phyloP scores from a whole-genome alignment of 2,329 filamentous ascomycete species.

The Diaporthe vexans region DNA sequence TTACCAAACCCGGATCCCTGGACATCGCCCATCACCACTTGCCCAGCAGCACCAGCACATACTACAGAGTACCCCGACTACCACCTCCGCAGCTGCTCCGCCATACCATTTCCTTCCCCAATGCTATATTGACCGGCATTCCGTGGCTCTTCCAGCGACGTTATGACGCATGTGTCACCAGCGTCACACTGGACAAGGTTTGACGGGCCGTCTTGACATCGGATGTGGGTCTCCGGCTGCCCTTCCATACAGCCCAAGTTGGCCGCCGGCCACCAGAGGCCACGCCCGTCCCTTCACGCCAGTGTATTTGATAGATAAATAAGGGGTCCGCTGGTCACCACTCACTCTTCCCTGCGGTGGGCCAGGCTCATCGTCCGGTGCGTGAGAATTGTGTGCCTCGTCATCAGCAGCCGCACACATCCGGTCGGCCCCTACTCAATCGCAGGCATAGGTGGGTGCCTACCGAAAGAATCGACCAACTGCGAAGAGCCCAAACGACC shows the following conservation, averaged over 20 bases:
- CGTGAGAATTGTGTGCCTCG: neutral
- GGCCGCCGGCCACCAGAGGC: conserved; percentile 12
- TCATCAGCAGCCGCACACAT: neutral
- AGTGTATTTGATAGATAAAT: conserved; percentile 6
- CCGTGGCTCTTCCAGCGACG: neutral
- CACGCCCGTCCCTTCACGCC: neutral
- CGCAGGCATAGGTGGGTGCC: neutral
- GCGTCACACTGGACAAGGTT: conserved; percentile 30
- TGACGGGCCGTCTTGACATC: conserved; percentile 30
- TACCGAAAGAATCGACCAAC: neutral
- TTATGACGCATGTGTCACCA: conserved; percentile 23
- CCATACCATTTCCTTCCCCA: neutral
- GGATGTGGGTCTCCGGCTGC: conserved; percentile 21
- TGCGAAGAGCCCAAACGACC: neutral
- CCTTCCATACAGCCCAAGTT: neutral
- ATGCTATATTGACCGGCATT: conserved; percentile 10
- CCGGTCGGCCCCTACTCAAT: neutral
- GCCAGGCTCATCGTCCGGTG: neutral
- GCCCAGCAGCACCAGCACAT: neutral
- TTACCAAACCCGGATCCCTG: conserved; percentile 5
- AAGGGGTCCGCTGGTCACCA: neutral
- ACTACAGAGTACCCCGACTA: neutral
- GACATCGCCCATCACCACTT: neutral
- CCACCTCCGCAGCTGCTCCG: too few species aligned
- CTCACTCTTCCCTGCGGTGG: neutral